These are phyloP conservation scores for Populus euphratica DNA, from an alignment of 345 rosid species.

Conservation along the genomic window DNA sequence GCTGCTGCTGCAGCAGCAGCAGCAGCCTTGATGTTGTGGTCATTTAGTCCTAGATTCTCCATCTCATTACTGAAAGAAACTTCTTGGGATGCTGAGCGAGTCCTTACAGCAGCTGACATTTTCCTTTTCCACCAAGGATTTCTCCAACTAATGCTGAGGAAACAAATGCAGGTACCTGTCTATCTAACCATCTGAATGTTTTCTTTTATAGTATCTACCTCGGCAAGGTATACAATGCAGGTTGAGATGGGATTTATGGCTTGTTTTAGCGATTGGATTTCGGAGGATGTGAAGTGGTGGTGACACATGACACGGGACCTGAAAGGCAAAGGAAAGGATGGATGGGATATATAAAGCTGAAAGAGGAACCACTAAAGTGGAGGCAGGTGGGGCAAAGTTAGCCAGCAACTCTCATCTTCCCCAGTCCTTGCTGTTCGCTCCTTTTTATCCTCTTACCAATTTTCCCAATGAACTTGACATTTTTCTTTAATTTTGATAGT, in stretches of 20 bases:
- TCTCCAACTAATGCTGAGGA: background rate
- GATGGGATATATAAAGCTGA: background rate
- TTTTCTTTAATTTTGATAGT: too few species aligned
- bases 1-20: background rate
- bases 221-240: background rate
- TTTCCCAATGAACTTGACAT: too few species aligned
- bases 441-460: background rate
- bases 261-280: background rate
- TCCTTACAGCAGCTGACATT: conserved; percentile 18
- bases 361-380: background rate
- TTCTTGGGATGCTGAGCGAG: conserved; percentile 10
- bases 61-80: conserved; percentile 1
- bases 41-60: background rate
- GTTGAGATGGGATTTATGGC: conserved; percentile 1
- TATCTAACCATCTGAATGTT: background rate
- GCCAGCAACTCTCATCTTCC: conserved; percentile 10
- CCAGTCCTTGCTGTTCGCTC: background rate
- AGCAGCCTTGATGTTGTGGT: background rate
- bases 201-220: background rate
- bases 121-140: background rate
- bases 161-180: background rate
- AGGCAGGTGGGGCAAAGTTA: conserved; percentile 9
- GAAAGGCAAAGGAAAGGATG: background rate
- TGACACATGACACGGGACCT: conserved; percentile 1
- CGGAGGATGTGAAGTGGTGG: background rate